Evolutionary conservation across 2,329 filamentous ascomycete genomes (phyloP).

Genomic region (Xylariaceae sp.): DNA sequence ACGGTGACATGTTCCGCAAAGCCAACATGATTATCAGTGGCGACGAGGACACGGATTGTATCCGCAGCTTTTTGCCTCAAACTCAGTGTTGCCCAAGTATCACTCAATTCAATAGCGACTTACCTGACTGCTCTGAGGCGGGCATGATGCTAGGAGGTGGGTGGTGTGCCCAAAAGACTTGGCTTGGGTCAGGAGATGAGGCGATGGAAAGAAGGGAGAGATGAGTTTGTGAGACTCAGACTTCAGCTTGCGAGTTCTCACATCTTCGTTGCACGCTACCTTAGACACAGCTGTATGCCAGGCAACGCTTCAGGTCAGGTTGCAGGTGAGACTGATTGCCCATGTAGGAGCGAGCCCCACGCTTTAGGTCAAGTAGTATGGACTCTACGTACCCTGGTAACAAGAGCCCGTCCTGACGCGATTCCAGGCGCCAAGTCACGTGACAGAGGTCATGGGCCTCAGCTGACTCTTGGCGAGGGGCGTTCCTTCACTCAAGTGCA

Average conservation of each 20-base stretch:
- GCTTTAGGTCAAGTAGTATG: too few relatives aligned
- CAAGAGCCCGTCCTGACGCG: too few relatives aligned
- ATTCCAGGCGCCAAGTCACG: too few relatives aligned
- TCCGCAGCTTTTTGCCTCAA: conserved; percentile 59
- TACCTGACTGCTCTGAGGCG: not conserved
- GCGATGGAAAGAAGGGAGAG: not conserved
- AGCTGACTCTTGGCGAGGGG: not conserved
- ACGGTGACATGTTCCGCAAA: conserved; percentile 91
- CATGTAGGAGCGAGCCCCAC: too few relatives aligned
- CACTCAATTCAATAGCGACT: not conserved
- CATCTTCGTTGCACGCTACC: too few relatives aligned
- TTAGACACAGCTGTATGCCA: not conserved
- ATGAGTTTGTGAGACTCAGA: not conserved
- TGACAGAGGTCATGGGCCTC: not conserved
- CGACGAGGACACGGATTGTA: conserved; percentile 89
- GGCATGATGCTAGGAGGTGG: not conserved
- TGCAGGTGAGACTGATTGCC: too few relatives aligned
- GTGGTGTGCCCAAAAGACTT: too few relatives aligned
- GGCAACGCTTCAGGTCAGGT: not conserved
- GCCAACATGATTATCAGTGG: conserved; percentile 97
- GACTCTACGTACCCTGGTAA: too few relatives aligned
- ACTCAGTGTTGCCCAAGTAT: not conserved
- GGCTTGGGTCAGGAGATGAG: not conserved
- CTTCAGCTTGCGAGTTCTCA: too few relatives aligned
- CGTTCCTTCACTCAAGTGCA: too few relatives aligned